Conservation (phyloP, 1,284 basidiomycete genomes). For the Sanghuangporus baumii region DNA sequence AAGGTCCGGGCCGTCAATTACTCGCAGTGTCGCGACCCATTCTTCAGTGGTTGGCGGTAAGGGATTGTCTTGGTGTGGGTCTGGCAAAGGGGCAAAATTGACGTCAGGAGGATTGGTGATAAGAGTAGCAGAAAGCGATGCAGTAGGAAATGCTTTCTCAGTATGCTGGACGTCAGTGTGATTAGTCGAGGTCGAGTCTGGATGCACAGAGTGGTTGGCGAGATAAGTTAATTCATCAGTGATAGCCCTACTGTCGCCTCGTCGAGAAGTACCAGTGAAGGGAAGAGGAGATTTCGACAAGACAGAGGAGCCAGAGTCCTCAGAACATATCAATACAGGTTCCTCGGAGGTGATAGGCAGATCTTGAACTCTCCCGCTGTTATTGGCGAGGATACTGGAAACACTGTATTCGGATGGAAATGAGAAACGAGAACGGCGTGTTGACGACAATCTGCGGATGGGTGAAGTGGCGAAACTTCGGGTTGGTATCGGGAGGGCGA, state of each 20-base stretch:
- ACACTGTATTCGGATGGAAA: not conserved
- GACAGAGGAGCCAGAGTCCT: not conserved
- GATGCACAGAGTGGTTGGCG: no score
- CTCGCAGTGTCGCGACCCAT: not conserved
- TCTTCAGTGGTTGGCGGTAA: not conserved
- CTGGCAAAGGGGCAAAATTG: no score
- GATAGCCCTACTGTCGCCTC: not conserved
- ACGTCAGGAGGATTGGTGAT: no score
- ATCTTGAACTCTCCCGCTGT: not conserved
- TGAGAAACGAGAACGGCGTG: not conserved
- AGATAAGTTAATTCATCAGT: not conserved
- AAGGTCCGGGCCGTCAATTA: conserved; percentile 10
- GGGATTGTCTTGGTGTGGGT: not conserved
- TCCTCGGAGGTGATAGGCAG: not conserved
- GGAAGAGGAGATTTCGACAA: not conserved
- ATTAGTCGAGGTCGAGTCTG: no score
- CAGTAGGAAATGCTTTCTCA: no score
- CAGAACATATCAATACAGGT: not conserved
- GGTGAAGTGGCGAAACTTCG: not conserved
- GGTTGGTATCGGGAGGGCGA: not conserved
- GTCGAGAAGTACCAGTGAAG: not conserved
- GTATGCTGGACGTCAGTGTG: no score
- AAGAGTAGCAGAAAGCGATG: no score
- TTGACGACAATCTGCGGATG: not conserved
- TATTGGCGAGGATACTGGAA: not conserved